Percentiles rank a stretch among this genome's conserved stretches.
Conservation (phyloP, 306 rosid species). For the Astragalus glycyphyllos region DNA sequence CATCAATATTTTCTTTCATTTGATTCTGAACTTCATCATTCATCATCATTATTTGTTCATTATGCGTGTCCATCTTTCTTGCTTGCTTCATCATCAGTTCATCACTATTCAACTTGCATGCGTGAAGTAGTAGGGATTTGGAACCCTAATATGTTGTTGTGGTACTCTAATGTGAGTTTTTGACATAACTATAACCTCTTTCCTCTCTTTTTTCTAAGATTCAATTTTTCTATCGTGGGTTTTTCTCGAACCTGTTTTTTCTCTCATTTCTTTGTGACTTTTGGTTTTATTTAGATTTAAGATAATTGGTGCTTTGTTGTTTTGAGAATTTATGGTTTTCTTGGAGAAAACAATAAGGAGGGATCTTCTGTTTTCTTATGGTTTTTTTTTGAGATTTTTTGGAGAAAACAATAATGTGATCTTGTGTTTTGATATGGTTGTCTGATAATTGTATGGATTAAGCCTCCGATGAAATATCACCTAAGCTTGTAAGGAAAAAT, state of each 20-base stretch:
- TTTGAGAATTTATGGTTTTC: conserved; percentile 21
- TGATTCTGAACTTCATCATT: too few relatives aligned
- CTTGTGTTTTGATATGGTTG: conserved; percentile 18
- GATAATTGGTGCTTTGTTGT: conserved; percentile 8
- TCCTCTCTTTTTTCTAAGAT: conserved; percentile 15
- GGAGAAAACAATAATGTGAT: conserved; percentile 26
- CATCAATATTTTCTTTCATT: too few relatives aligned
- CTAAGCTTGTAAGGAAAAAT: background rate
- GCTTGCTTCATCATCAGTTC: too few relatives aligned
- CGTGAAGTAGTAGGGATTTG: too few relatives aligned
- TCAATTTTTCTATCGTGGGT: conserved; percentile 33
- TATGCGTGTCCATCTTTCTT: too few relatives aligned
- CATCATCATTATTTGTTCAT: too few relatives aligned
- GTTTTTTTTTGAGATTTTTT: conserved; percentile 1
- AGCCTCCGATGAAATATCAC: conserved; percentile 17
- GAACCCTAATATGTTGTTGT: too few relatives aligned
- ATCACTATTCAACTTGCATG: too few relatives aligned
- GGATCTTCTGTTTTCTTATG: conserved; percentile 34
- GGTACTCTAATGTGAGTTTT: too few relatives aligned
- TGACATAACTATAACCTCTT: conserved; percentile 37
- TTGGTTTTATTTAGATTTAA: conserved; percentile 42
- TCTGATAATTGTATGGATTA: conserved; percentile 24
- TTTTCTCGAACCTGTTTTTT: conserved; percentile 57
- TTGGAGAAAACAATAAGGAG: background rate
- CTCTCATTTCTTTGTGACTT: conserved; percentile 25